Percentiles rank a stretch among this genome's conserved stretches.
phyloP scores from a whole-genome alignment of 352 stramenopile species.

The Proteromonas lacertae region DNA sequence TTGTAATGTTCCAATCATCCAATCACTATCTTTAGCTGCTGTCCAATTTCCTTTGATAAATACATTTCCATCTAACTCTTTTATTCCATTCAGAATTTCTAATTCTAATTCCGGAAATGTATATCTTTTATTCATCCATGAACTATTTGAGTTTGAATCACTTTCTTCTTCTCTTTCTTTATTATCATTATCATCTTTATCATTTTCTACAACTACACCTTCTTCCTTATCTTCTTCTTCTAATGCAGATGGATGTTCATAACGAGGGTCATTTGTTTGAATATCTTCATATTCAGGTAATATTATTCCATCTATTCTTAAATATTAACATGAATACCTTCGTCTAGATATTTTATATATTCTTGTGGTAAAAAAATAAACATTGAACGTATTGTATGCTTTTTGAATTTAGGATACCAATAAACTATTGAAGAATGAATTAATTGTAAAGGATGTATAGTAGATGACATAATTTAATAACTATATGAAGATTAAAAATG shows the following conservation, averaged over 20 bases:
- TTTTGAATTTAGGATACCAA: neutral
- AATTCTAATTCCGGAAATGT: neutral
- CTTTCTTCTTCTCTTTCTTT: too few relatives aligned
- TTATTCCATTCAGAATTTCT: neutral
- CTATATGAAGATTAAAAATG: too few relatives aligned
- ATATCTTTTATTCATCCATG: neutral
- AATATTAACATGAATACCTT: too few relatives aligned
- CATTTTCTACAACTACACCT: neutral
- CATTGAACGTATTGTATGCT: neutral
- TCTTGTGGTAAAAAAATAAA: neutral
- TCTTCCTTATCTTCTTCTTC: neutral
- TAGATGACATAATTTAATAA: too few relatives aligned
- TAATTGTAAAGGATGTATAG: too few relatives aligned
- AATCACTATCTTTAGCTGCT: neutral
- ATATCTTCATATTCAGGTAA: neutral
- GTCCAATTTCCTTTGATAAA: constrained; percentile 2
- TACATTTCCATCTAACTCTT: neutral
- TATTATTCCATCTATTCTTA: neutral
- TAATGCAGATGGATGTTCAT: neutral
- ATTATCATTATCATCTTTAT: neutral
- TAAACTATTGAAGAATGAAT: neutral
- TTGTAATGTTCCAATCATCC: constrained; percentile 1
- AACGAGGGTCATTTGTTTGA: neutral
- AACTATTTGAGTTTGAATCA: too few relatives aligned
- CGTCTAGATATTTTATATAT: too few relatives aligned